Conservation (phyloP, 2,329 filamentous ascomycete species). For the Corinectria fuckeliana region DNA sequence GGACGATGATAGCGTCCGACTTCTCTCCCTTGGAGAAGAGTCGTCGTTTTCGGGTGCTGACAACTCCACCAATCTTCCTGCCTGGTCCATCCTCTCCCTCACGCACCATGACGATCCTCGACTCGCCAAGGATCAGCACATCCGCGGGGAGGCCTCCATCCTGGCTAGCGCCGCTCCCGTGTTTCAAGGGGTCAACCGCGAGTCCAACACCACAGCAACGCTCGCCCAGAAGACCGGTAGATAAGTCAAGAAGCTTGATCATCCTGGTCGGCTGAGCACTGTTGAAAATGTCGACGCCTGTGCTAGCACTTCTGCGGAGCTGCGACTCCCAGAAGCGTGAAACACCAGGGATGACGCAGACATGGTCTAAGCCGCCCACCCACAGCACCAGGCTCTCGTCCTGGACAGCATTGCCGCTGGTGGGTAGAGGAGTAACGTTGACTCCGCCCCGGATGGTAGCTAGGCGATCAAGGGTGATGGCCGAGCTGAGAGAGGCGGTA, state of each 20-base stretch:
- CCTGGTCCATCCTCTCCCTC: slow-evolving; percentile 58
- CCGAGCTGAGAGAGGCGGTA: slow-evolving; percentile 51
- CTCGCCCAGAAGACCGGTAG: slow-evolving; percentile 62
- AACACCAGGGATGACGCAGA: slow-evolving; percentile 62
- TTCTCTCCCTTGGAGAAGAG: slow-evolving; percentile 49
- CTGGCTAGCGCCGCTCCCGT: slow-evolving; percentile 25
- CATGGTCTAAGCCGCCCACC: slow-evolving; percentile 62
- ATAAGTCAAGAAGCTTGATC: slow-evolving; percentile 60
- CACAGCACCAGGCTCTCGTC: slow-evolving; percentile 64
- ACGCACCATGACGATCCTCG: slow-evolving; percentile 60
- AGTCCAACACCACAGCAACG: slow-evolving; percentile 60
- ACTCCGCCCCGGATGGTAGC: slow-evolving; percentile 60
- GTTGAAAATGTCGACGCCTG: slow-evolving; percentile 62
- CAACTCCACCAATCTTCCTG: slow-evolving; percentile 50
- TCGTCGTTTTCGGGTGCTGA: slow-evolving; percentile 42
- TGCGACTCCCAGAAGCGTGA: slow-evolving; percentile 67
- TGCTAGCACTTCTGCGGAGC: slow-evolving; percentile 56
- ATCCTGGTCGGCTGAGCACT: slow-evolving; percentile 62
- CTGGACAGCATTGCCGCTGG: slow-evolving; percentile 49
- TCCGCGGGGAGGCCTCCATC: slow-evolving; percentile 58
- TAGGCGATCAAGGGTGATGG: slow-evolving; percentile 57
- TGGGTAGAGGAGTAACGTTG: slow-evolving; percentile 54
- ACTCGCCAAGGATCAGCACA: slow-evolving; percentile 62
- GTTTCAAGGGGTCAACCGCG: slow-evolving; percentile 46
- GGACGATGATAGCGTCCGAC: slow-evolving; percentile 62